phyloP scores from a whole-genome alignment of 2,329 filamentous ascomycete genomes.

The Sporothrix humicola region DNA sequence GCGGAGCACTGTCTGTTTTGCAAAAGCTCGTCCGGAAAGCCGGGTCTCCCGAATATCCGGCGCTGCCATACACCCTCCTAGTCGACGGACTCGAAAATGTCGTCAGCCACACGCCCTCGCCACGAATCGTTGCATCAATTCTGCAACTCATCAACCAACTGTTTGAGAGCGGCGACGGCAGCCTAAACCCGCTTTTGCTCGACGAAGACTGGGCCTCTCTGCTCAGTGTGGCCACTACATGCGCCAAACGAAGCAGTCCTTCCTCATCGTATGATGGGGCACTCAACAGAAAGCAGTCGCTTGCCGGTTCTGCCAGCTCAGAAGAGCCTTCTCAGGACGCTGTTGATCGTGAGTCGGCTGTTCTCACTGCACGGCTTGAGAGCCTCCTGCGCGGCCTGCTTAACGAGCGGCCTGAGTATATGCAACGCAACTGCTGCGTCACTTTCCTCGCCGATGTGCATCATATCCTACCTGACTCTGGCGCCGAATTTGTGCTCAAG shows the following conservation, averaged over 20 bases:
- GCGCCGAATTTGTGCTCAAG: conserved; percentile 67
- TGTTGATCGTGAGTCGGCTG: conserved; percentile 52
- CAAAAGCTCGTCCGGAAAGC: conserved; percentile 67
- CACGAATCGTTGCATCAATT: conserved; percentile 54
- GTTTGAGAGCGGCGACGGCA: conserved; percentile 59
- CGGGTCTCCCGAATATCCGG: conserved; percentile 64
- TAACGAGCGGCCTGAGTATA: conserved; percentile 55
- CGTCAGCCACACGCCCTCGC: conserved; percentile 52
- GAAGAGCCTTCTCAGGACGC: conserved; percentile 48
- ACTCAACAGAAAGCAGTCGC: neutral
- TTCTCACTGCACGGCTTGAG: conserved; percentile 58
- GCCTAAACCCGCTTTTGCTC: conserved; percentile 61
- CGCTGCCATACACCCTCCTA: conserved; percentile 63
- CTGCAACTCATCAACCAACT: conserved; percentile 61
- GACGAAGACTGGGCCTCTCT: conserved; percentile 71
- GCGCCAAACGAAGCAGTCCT: conserved; percentile 48
- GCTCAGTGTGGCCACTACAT: conserved; percentile 64
- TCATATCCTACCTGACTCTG: conserved; percentile 66
- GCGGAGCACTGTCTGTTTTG: conserved; percentile 67
- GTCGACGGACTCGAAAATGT: conserved; percentile 63
- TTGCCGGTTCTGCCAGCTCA: neutral
- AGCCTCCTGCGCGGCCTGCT: conserved; percentile 50
- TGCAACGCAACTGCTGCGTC: conserved; percentile 70
- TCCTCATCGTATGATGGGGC: neutral
- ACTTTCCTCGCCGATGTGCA: conserved; percentile 69